Base-by-base conservation (phyloP, 2,329 filamentous ascomycete species). In the Botrytis cinerea region DNA sequence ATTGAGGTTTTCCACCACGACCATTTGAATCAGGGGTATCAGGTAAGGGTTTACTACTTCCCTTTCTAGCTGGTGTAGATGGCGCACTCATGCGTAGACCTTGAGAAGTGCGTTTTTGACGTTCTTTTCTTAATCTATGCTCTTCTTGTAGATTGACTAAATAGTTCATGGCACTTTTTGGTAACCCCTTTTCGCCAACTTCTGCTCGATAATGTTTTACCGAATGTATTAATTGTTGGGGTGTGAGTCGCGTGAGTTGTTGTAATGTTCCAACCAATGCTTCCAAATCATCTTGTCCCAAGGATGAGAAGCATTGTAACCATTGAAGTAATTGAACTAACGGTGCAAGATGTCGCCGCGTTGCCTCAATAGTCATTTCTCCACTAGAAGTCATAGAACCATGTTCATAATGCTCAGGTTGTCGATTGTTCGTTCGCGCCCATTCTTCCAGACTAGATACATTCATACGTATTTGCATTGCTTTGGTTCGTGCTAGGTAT, bases 401-500 rank as follows among this genome's bases (percentile, higher is more conserved):
- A 78, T 94, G 92, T 82, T 99, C 95, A 81, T 94, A 98, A 82
- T 98, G 95, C 80, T 98, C 96, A 1, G 96, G 94, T 78, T 97
- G 92, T 43, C 96, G 90, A 81, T 97, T 98, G 83, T 99, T 99
- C 25, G 89, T 88, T 45, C 95, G 89, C 1, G 96, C 95, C 96
- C 96, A 99, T 80, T 99, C 96, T 82, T 99, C 96, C 32, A 99
- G 85, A 12, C 91, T 92, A 0, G 96, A 98, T 10, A 99, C 90
- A 81, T 99, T 99, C 95, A 99, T 98, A 77, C 96, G 93, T 78
- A 99, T 98, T 82, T 99, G 96, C 96, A 99, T 99, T 5, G 96
- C 96, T 83, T 99, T 99, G 28, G 96, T 99, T 71, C 96, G 89
- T 9, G 96, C 95, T 16, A 99, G 87, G 80, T 98, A 99, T 81